Evolutionary conservation across 1,284 basidiomycete species (phyloP), one percentile per base, ranked within the genome.

Genomic region (Ceratobasidium sp.): DNA sequence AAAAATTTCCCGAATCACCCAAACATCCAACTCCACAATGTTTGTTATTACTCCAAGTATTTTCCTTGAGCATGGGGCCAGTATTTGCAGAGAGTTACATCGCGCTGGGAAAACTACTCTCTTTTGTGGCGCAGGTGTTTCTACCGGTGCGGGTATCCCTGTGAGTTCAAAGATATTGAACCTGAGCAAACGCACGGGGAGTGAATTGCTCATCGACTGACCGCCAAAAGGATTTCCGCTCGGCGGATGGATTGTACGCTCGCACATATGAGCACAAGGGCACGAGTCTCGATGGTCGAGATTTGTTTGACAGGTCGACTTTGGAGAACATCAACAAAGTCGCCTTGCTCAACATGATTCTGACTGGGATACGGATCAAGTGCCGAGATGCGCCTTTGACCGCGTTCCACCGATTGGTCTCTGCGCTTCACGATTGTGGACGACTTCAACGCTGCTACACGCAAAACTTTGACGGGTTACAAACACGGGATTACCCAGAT

Each of bases 401-500:
- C 1, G 47, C n/a, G 15, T 64, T 64, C 24, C 62, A 64, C 27
- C 1, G 29, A 0, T 47, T 45, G 44, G 62, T 64, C 15, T 24
- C 41, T 19, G 27, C 11, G 7, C 19, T 64, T 19, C 44, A 64
- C 17, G 15, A 11, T 3, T 24, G 31, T 2, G 24, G 45, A 14
- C 45, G 8, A 8, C 62, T 64, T 9, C 45, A 48, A 6, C 27
- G 44, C 29, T 64, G 62, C 22, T 64, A 64, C 19, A 64, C 62
- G 24, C 62, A 64, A 47, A 64, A 64, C 29, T 64, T 64, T 64
- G 62, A 64, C 29, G 62, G 62, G 8, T 27, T 64, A 14, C 62
- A 64, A 24, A 48, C 47, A 50, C n/a, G 62, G 17, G 62, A 45
- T 31, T 19, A 64, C 14, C 6, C 4, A 11, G 17, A 3, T 3